Percentiles rank a stretch among this genome's conserved stretches.
These are phyloP conservation scores for Blumeria hordei DNA, from an alignment of 2,329 filamentous ascomycete genomes.

Conservation along the genomic window DNA sequence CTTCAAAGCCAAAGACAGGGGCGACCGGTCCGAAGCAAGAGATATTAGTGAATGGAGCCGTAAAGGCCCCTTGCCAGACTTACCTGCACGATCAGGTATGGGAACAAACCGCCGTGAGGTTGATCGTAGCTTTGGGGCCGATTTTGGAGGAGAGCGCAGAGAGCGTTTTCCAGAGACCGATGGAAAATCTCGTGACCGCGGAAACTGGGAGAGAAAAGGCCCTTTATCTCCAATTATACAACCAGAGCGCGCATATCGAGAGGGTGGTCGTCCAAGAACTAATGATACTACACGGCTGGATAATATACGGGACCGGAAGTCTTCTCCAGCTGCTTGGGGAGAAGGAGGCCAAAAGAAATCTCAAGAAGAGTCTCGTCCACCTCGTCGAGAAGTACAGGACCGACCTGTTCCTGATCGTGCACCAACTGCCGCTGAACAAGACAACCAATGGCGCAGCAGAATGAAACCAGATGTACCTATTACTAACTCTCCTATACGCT, in stretches of 20 bases:
- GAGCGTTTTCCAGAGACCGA: conserved; percentile 44
- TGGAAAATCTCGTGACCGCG: conserved; percentile 55
- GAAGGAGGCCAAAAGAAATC: conserved; percentile 31
- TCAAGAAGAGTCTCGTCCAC: conserved; percentile 57
- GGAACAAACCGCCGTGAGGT: conserved; percentile 23
- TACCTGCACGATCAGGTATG: conserved; percentile 25
- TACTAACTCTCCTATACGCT: conserved; percentile 36
- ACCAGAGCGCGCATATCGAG: conserved; percentile 28
- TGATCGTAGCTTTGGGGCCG: conserved; percentile 24
- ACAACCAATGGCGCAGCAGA: conserved; percentile 75
- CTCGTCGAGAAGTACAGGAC: conserved; percentile 52
- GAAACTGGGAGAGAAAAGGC: conserved; percentile 87
- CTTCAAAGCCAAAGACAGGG: conserved; percentile 53
- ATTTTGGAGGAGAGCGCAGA: conserved; percentile 38
- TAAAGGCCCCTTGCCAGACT: conserved; percentile 65
- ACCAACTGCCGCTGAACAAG: conserved; percentile 73
- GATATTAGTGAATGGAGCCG: conserved; percentile 82
- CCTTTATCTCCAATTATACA: conserved; percentile 52
- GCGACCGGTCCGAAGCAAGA: conserved; percentile 38
- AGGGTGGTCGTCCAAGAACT: conserved; percentile 31
- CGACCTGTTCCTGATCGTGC: conserved; percentile 41
- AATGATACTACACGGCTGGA: conserved; percentile 32
- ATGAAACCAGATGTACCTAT: conserved; percentile 55
- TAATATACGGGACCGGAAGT: conserved; percentile 34
- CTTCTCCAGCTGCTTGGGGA: conserved; percentile 55